Base-by-base conservation (phyloP, 129 eudicot genomes). In the Artemisia annua region DNA sequence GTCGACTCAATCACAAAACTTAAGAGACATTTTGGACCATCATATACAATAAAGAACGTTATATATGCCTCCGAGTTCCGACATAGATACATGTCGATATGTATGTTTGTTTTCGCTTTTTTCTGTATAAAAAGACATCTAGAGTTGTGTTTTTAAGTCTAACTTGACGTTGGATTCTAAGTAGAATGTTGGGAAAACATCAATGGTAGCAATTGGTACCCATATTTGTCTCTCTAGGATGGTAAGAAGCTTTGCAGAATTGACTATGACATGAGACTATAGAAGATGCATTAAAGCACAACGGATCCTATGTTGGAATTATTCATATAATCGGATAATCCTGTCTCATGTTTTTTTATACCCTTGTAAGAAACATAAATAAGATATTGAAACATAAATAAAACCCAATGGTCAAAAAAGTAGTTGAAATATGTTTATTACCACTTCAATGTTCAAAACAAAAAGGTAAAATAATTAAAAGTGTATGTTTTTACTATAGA, bases 191-290 rank as follows among this genome's bases (percentile, higher is more conserved):
- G 43, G 50, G 60, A 70, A 70, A 13, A 17, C 65, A 70, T 70
- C 35, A 30, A 54, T 53, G 35, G 74, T 51, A 35, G 26, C 61
- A 68, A 68, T 68, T 52, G 73, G 74, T 50, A 10, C 13, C 17
- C 75, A 54, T 24, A 24, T 55, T 54, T 55, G 65, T 70, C 20
- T 62, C 8, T 62, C 67, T 62, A 24, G 67, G 48, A 9, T 70
- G 51, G 74, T 69, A 28, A 48, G 18, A 69, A 69, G 50, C 74
- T 70, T 70, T 70, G 74, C 74, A 53, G 74, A 62, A 70, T 54
- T 70, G 52, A 70, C 54, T 53, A 53, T 28, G 73, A 69, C 62
- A 52, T 53, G 63, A 30, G 63, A 69, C 49, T n/a, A n/a, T 30
- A 30, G 61, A 51, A 53, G 74, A 69, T 69, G 63, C 49, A 69